phyloP scores from a whole-genome alignment of 2,329 filamentous ascomycete genomes.

The Cytospora schulzeri region DNA sequence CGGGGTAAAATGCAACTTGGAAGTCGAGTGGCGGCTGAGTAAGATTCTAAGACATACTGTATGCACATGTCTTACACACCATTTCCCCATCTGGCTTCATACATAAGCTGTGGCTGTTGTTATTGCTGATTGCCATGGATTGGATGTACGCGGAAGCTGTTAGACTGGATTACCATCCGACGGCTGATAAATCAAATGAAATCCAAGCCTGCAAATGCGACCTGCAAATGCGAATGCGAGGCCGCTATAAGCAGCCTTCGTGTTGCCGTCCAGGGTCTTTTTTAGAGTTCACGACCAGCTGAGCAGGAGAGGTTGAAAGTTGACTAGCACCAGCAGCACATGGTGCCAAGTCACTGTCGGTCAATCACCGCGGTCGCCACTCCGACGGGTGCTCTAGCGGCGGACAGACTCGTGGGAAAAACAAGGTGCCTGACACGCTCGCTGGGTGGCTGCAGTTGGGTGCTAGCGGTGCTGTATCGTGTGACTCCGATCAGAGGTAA shows the following conservation, averaged over 20 bases:
- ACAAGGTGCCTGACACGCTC: not conserved
- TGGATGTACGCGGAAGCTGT: not conserved
- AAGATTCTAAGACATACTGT: constrained; percentile 17
- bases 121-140: constrained; percentile 4
- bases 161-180: not conserved
- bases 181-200: constrained; percentile 15
- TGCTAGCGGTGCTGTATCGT: constrained; percentile 3
- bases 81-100: not conserved
- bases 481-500: constrained; percentile 18
- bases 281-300: not conserved
- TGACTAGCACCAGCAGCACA: not conserved
- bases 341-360: constrained; percentile 16
- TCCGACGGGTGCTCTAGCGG: not conserved
- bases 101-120: constrained; percentile 14
- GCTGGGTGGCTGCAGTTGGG: constrained; percentile 11
- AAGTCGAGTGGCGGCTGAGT: constrained; percentile 8
- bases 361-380: constrained; percentile 4
- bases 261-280: not conserved
- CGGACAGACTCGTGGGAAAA: not conserved
- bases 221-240: constrained; percentile 7
- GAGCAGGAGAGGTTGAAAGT: not conserved
- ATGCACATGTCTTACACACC: constrained; percentile 21
- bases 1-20: not conserved
- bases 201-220: not conserved
- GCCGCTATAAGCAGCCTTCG: not conserved